phyloP scores from a whole-genome alignment of 176 grass and related monocot genomes.

The Oryza brachyantha region DNA sequence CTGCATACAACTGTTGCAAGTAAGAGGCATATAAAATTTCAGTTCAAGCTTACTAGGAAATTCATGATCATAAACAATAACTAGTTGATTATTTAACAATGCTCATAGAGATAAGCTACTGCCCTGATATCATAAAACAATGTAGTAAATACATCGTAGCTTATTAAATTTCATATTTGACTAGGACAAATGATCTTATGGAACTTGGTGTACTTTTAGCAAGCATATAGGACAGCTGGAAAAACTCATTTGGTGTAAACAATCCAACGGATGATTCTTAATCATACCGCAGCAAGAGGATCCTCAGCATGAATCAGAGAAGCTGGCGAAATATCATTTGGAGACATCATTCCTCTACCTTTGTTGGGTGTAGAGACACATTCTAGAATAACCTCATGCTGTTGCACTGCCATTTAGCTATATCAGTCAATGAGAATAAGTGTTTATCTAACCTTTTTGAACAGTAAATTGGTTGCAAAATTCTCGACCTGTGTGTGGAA shows the following conservation, averaged over 20 bases:
- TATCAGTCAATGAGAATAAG: conserved; percentile 19
- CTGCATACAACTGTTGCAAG: conserved; percentile 63
- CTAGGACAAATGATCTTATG: background rate
- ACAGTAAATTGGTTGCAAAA: conserved; percentile 20
- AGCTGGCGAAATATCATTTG: conserved; percentile 59
- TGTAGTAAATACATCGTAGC: background rate
- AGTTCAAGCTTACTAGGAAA: conserved; percentile 1
- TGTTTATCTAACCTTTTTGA: background rate
- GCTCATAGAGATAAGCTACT: conserved; percentile 16
- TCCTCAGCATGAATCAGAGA: conserved; percentile 82
- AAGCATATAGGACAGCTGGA: no score
- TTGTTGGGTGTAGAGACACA: conserved; percentile 59
- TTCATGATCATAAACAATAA: conserved; percentile 6
- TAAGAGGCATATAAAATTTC: conserved; percentile 43
- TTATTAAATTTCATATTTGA: conserved; percentile 3
- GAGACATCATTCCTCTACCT: conserved; percentile 80
- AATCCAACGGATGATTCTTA: background rate
- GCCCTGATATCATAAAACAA: background rate
- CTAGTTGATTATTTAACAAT: background rate
- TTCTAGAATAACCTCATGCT: conserved; percentile 40
- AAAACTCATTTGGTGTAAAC: conserved; percentile 7
- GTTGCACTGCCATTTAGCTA: conserved; percentile 41
- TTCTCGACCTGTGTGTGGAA: conserved; percentile 34
- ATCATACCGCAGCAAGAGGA: conserved; percentile 76
- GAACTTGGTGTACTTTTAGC: background rate